A percentile compares a stretch with the other conserved stretches of the same genome.
These are phyloP conservation scores for Fusarium dlaminii DNA, from an alignment of 2,329 filamentous ascomycete genomes.

Conservation along the genomic window DNA sequence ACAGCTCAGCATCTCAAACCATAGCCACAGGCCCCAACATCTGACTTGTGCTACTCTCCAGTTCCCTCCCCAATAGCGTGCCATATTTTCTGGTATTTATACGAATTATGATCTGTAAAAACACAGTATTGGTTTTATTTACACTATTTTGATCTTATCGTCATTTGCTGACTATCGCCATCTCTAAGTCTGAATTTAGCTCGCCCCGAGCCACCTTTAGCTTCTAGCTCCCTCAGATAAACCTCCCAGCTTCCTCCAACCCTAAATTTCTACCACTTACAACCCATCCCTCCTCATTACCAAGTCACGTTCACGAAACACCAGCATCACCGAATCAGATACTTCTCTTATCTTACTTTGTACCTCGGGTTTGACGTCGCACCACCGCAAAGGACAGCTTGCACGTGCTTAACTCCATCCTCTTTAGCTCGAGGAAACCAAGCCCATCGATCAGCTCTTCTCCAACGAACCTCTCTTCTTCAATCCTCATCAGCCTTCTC, in stretches of 20 bases:
- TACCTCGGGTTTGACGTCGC: conserved; percentile 20
- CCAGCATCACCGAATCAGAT: neutral
- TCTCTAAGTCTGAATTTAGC: neutral
- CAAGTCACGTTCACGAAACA: conserved; percentile 3
- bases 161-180: neutral
- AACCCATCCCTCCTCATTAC: conserved; percentile 3
- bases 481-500: conserved; percentile 2
- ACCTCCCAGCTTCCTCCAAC: conserved; percentile 14
- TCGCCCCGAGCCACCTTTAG: conserved; percentile 4
- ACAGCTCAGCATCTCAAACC: conserved; percentile 16
- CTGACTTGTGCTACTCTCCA: conserved; percentile 9
- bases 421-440: neutral
- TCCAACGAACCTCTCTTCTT: conserved; percentile 3
- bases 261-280: conserved; percentile 20
- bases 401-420: conserved; percentile 27
- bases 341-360: neutral
- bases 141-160: neutral
- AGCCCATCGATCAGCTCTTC: conserved; percentile 1
- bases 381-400: conserved; percentile 27
- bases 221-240: conserved; percentile 6
- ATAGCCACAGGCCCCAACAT: conserved; percentile 1
- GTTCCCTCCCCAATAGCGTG: neutral
- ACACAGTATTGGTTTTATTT: neutral
- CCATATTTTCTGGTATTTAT: neutral
- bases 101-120: neutral